Conservation (phyloP, 208 protist species). For the Herpetomonas tarakana region DNA sequence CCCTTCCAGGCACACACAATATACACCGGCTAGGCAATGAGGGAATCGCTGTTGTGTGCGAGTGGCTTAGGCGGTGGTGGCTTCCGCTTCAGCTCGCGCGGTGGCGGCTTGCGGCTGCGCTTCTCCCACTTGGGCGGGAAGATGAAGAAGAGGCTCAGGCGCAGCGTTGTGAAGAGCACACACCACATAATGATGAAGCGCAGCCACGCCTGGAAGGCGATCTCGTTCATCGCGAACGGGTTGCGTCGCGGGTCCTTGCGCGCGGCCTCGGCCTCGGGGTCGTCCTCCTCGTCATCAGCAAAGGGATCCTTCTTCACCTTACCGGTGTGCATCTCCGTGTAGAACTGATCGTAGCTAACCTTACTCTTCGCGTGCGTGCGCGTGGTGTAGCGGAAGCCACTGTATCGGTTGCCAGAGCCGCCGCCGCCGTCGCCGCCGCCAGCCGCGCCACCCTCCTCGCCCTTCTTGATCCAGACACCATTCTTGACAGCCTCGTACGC, state of each 20-base stretch:
- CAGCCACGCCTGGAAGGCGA: constrained; percentile 81
- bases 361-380: constrained; percentile 74
- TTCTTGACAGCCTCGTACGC: constrained; percentile 90
- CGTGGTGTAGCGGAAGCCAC: constrained; percentile 86
- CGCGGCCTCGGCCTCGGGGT: constrained; percentile 17
- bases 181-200: constrained; percentile 88
- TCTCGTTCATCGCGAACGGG: constrained; percentile 77
- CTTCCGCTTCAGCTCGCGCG: constrained; percentile 24
- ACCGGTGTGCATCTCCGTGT: constrained; percentile 90
- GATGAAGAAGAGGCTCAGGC: constrained; percentile 64
- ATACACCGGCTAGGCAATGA: constrained; percentile 43
- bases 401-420: constrained; percentile 72
- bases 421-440: constrained; percentile 33
- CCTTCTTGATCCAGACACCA: constrained; percentile 80
- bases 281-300: constrained; percentile 71
- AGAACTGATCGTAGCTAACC: constrained; percentile 88
- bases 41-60: constrained; percentile 16
- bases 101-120: constrained; percentile 67
- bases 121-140: constrained; percentile 84
- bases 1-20: too few relatives aligned
- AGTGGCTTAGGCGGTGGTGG: constrained; percentile 69
- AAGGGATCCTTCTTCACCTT: constrained; percentile 76
- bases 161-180: constrained; percentile 59
- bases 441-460: constrained; percentile 24
- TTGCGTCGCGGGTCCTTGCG: constrained; percentile 68